Conservation (phyloP, 2,329 filamentous ascomycete genomes). For the Aspergillus fumigatiaffinis region DNA sequence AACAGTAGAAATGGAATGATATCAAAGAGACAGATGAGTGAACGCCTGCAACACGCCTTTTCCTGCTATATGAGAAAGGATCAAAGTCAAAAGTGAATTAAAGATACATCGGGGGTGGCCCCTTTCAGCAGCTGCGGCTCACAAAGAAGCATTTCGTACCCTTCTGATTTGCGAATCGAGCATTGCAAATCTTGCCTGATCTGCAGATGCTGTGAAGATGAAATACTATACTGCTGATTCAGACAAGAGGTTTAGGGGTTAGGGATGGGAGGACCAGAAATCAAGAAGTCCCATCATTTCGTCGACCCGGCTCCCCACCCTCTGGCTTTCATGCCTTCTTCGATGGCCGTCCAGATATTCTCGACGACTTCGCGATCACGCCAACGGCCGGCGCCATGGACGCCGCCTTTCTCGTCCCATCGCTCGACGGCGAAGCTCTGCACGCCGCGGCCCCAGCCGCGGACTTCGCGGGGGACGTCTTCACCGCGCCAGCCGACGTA, state of each 20-base stretch:
- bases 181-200: not conserved
- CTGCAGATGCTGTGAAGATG: not conserved
- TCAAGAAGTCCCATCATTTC: conserved; percentile 15
- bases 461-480: conserved; percentile 70
- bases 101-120: too few relatives aligned
- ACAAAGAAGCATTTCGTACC: not conserved
- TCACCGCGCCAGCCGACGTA: conserved; percentile 92
- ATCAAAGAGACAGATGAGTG: not conserved
- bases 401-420: conserved; percentile 56
- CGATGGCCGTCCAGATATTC: conserved; percentile 84
- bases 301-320: conserved; percentile 59
- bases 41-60: not conserved
- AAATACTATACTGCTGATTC: not conserved
- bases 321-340: conserved; percentile 78
- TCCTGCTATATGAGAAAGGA: not conserved
- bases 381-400: conserved; percentile 54
- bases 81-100: not conserved
- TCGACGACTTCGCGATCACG: conserved; percentile 91
- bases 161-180: not conserved
- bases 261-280: not conserved
- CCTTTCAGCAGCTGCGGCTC: not conserved
- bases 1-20: not conserved
- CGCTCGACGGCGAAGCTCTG: conserved; percentile 77
- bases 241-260: not conserved
- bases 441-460: conserved; percentile 81